phyloP scores from a whole-genome alignment of 2,329 filamentous ascomycete genomes.

The Pseudopyrenochaeta lycopersici region DNA sequence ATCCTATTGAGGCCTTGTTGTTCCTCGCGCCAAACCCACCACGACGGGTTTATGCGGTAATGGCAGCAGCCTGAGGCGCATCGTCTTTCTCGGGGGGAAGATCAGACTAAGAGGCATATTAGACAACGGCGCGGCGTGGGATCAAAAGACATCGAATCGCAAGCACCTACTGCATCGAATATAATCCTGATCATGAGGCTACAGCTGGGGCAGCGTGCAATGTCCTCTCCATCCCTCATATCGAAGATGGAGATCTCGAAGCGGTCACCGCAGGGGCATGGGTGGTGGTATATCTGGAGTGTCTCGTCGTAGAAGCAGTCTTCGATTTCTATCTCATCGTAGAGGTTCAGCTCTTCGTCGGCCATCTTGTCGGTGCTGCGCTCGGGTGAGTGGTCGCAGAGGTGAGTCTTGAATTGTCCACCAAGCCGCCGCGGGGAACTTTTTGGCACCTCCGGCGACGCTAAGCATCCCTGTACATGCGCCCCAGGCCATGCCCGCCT shows the following conservation, averaged over 20 bases:
- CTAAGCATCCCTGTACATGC: constrained; percentile 9
- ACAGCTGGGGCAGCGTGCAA: constrained; percentile 97
- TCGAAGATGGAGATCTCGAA: constrained; percentile 91
- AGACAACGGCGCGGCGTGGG: not conserved
- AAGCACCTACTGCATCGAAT: constrained; percentile 76
- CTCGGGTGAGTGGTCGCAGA: constrained; percentile 1
- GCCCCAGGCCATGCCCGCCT: constrained; percentile 10
- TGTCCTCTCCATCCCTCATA: constrained; percentile 86
- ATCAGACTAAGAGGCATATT: constrained; percentile 32
- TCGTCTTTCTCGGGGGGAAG: constrained; percentile 39
- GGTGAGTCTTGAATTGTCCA: constrained; percentile 8
- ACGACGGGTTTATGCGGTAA: constrained; percentile 32
- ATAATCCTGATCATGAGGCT: constrained; percentile 97
- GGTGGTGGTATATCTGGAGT: constrained; percentile 91
- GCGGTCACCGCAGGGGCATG: constrained; percentile 94
- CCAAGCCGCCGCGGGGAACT: constrained; percentile 11
- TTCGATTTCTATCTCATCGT: constrained; percentile 98
- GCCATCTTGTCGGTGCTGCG: constrained; percentile 32
- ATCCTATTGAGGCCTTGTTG: not conserved
- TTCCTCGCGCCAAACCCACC: no score
- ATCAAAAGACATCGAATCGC: not conserved
- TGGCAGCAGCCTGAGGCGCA: constrained; percentile 30
- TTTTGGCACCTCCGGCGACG: constrained; percentile 19
- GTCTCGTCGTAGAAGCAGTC: constrained; percentile 93
- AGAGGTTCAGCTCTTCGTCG: constrained; percentile 68